These are phyloP conservation scores for Fusarium sp. DNA, from an alignment of 2,329 filamentous ascomycete species.

Conservation along the genomic window DNA sequence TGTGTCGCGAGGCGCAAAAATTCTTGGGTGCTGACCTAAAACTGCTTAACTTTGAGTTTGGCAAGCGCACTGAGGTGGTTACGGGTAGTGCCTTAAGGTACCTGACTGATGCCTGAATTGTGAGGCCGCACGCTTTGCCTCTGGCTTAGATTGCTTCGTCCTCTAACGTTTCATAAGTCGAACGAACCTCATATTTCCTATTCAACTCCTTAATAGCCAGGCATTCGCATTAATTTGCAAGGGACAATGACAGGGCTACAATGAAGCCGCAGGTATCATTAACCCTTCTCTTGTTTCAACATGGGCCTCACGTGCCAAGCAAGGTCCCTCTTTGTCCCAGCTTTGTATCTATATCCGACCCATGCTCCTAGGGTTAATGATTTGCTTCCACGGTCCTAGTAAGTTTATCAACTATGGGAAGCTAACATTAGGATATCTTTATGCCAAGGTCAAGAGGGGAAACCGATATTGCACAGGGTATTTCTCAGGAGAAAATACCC, in stretches of 20 bases:
- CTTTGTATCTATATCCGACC: conserved; percentile 5
- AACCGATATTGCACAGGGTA: not conserved
- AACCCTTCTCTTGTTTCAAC: conserved; percentile 18
- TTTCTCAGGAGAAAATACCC: conserved; percentile 1
- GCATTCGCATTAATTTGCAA: conserved; percentile 25
- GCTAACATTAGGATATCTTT: not conserved
- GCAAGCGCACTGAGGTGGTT: not conserved
- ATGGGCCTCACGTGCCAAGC: conserved; percentile 19
- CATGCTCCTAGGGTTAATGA: not conserved
- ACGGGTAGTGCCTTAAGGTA: not conserved
- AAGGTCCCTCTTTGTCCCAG: conserved; percentile 9
- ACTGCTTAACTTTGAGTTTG: conserved; percentile 18
- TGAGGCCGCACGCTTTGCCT: not conserved
- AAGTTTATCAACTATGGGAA: not conserved
- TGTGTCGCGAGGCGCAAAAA: conserved; percentile 40
- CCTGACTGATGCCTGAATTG: not conserved
- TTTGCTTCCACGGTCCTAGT: not conserved
- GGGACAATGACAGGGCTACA: conserved; percentile 5
- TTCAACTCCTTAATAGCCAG: conserved; percentile 9
- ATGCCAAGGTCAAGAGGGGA: not conserved
- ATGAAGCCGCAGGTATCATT: conserved; percentile 5
- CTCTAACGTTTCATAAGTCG: conserved; percentile 17
- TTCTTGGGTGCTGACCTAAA: conserved; percentile 42
- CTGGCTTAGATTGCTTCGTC: not conserved
- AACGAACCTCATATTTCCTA: conserved; percentile 11